These are phyloP conservation scores for Trichoderma polysporum DNA, from an alignment of 2,329 filamentous ascomycete species.

Conservation along the genomic window DNA sequence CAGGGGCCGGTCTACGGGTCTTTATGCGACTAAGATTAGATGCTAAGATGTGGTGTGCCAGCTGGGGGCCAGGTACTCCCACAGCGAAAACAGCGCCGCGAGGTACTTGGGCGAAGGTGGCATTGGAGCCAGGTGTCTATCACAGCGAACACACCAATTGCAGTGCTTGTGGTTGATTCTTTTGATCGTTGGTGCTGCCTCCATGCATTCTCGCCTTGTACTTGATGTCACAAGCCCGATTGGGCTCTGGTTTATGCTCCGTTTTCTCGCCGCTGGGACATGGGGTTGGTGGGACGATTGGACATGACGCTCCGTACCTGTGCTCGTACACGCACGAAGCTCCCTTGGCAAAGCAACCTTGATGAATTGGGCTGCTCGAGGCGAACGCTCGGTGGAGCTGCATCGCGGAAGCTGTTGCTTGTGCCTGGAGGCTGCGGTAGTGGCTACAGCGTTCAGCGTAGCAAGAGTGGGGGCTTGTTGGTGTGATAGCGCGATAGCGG, in stretches of 20 bases:
- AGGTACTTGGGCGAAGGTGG: not conserved
- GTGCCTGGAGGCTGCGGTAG: slow-evolving; percentile 13
- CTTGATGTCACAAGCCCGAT: slow-evolving; percentile 4
- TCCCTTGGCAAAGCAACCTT: not conserved
- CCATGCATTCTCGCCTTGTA: not conserved
- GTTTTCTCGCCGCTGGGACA: not conserved
- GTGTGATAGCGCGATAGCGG: not conserved
- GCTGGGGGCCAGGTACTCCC: not conserved
- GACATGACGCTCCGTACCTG: not conserved
- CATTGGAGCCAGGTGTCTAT: not conserved
- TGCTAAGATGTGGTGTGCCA: slow-evolving; percentile 18
- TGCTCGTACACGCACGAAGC: not conserved
- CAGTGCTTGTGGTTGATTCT: slow-evolving; percentile 2
- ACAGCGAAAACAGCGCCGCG: not conserved
- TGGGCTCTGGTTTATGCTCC: not conserved
- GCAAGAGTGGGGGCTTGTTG: not conserved
- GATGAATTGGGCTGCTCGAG: not conserved
- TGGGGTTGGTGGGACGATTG: not conserved
- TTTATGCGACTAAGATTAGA: slow-evolving; percentile 21
- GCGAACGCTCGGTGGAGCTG: not conserved
- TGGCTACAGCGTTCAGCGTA: slow-evolving; percentile 12
- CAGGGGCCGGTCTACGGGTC: slow-evolving; percentile 17
- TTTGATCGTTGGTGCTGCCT: slow-evolving; percentile 2
- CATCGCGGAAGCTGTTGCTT: not conserved
- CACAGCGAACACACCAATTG: slow-evolving; percentile 1